Evolutionary conservation across 805 yeast genomes (phyloP).

Genomic region (Dipodascus albidus): DNA sequence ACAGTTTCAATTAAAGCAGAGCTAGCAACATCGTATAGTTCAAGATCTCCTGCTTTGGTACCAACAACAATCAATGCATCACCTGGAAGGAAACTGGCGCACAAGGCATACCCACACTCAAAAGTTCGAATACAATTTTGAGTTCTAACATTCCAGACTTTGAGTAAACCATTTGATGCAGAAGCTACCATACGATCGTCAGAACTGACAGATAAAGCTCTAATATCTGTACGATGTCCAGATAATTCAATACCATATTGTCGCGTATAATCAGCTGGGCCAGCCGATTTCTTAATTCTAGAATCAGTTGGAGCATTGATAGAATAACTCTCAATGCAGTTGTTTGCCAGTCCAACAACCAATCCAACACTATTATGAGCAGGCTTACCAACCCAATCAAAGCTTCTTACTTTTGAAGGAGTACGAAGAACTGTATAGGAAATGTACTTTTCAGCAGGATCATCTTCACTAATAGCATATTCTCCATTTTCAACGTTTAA

Average conservation of each 20-base stretch:
- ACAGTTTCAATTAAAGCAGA: conserved; percentile 61
- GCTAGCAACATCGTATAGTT: conserved; percentile 75
- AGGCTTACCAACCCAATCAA: conserved; percentile 39
- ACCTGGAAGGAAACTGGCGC: conserved; percentile 80
- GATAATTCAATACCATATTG: conserved; percentile 52
- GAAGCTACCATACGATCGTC: conserved; percentile 76
- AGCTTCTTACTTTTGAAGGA: conserved; percentile 48
- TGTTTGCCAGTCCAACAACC: conserved; percentile 55
- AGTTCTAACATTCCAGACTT: conserved; percentile 76
- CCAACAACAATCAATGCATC: conserved; percentile 81
- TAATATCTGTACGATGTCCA: conserved; percentile 86
- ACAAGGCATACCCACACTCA: conserved; percentile 77
- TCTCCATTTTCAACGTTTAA: conserved; percentile 45
- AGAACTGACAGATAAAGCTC: conserved; percentile 71
- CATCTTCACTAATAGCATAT: conserved; percentile 19
- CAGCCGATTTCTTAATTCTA: conserved; percentile 28
- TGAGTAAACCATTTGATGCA: conserved; percentile 81
- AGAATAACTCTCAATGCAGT: conserved; percentile 60
- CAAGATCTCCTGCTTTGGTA: conserved; percentile 75
- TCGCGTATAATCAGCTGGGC: conserved; percentile 27
- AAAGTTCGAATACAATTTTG: conserved; percentile 73
- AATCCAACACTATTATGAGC: conserved; percentile 28
- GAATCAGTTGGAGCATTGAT: conserved; percentile 44
- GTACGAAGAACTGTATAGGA: conserved; percentile 62
- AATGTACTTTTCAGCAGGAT: conserved; percentile 36